Evolutionary conservation across 2,329 filamentous ascomycete species (phyloP).

Genomic region (Colletotrichum brevisporum): DNA sequence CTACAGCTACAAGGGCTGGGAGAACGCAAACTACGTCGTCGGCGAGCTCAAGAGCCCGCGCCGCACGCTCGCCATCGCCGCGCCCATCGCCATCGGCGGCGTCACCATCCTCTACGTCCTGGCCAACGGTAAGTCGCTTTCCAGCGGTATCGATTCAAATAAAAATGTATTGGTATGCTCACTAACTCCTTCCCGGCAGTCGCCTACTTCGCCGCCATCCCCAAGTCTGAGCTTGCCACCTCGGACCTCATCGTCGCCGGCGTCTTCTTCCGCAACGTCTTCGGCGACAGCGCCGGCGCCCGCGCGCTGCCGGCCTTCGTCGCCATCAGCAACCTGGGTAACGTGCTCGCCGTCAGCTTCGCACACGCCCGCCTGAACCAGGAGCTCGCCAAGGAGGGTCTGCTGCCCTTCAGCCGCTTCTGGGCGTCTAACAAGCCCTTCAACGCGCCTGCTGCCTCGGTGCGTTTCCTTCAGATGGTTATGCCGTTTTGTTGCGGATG

Average conservation of each 20-base stretch:
- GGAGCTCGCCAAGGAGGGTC: slow-evolving; percentile 78
- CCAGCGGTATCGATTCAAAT: too few species aligned
- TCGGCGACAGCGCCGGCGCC: slow-evolving; percentile 67
- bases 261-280: slow-evolving; percentile 73
- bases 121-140: slow-evolving; percentile 60
- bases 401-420: slow-evolving; percentile 75
- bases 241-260: slow-evolving; percentile 73
- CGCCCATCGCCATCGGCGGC: slow-evolving; percentile 69
- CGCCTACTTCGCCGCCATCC: slow-evolving; percentile 75
- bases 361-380: slow-evolving; percentile 72
- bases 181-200: slow-evolving; percentile 45
- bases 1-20: slow-evolving; percentile 75
- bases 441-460: slow-evolving; percentile 72
- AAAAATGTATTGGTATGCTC: too few species aligned
- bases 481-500: too few species aligned
- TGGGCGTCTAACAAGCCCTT: slow-evolving; percentile 80
- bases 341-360: slow-evolving; percentile 73
- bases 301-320: slow-evolving; percentile 68
- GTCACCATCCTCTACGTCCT: slow-evolving; percentile 74
- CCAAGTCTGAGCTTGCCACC: slow-evolving; percentile 69
- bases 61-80: slow-evolving; percentile 68
- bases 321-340: slow-evolving; percentile 72
- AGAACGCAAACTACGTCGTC: slow-evolving; percentile 74
- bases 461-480: too few species aligned
- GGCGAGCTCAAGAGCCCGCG: slow-evolving; percentile 69